Evolutionary conservation across 1,284 basidiomycete species (phyloP).

Genomic region (Xanthoconium separans): DNA sequence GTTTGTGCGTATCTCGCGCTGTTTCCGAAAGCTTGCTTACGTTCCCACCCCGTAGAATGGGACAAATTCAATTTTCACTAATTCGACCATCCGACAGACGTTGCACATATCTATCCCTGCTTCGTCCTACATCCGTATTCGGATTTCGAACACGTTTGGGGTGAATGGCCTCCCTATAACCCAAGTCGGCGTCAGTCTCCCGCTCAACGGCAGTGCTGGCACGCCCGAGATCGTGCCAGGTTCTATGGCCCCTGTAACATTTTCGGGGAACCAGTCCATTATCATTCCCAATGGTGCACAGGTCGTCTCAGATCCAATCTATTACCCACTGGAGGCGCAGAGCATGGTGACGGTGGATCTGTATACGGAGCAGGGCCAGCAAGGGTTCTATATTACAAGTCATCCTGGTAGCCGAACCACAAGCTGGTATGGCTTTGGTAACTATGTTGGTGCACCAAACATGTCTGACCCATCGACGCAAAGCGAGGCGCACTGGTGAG

Average conservation of each 20-base stretch:
- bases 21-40: not conserved
- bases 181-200: not conserved
- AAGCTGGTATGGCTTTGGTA: conserved; percentile 5
- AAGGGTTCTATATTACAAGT: conserved; percentile 5
- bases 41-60: not conserved
- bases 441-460: conserved; percentile 4
- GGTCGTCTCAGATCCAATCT: not conserved
- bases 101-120: not conserved
- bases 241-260: not conserved
- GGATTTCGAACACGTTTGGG: not conserved
- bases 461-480: conserved; percentile 4
- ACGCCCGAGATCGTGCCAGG: not conserved
- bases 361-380: conserved; percentile 7
- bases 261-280: conserved; percentile 3
- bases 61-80: conserved; percentile 1
- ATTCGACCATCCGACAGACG: conserved; percentile 3
- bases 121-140: conserved; percentile 4
- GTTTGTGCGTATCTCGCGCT: not conserved
- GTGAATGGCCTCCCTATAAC: conserved; percentile 1
- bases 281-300: conserved; percentile 1
- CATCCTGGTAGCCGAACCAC: conserved; percentile 5
- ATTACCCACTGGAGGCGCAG: not conserved
- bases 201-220: not conserved
- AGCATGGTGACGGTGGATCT: conserved; percentile 1
- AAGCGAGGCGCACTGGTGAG: not conserved